phyloP scores from a whole-genome alignment of 2,329 filamentous ascomycete genomes.

The Aciculosporium take region DNA sequence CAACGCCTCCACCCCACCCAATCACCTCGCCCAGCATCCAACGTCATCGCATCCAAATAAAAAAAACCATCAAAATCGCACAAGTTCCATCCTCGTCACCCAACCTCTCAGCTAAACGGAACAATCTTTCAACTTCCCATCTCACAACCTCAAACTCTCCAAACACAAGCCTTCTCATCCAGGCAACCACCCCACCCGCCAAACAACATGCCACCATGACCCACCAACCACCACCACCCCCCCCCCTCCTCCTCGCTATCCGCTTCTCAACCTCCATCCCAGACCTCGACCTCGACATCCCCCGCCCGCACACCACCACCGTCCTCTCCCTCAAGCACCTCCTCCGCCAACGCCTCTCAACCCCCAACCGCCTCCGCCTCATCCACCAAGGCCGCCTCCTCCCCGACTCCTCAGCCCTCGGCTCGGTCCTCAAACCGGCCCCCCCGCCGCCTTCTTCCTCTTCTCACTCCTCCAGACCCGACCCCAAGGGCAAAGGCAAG shows the following conservation, averaged over 20 bases:
- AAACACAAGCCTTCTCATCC: neutral
- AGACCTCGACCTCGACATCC: conserved; percentile 68
- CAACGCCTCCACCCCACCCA: no score
- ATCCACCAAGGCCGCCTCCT: conserved; percentile 85
- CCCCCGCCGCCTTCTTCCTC: conserved; percentile 37
- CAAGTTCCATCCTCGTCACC: conserved; percentile 2
- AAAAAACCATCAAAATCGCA: no score
- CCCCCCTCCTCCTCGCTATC: conserved; percentile 61
- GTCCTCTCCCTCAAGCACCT: conserved; percentile 67
- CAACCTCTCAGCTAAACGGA: no score
- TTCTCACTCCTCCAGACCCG: conserved; percentile 12
- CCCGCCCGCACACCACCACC: conserved; percentile 52
- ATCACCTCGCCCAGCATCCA: no score
- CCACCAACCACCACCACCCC: neutral
- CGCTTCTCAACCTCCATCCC: conserved; percentile 79
- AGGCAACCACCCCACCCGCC: neutral
- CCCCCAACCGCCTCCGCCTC: conserved; percentile 62
- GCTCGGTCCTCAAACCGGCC: conserved; percentile 50
- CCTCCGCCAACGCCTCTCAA: conserved; percentile 59
- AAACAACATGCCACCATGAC: conserved; percentile 7
- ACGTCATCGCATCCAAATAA: no score
- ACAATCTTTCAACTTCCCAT: neutral
- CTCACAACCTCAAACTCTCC: neutral
- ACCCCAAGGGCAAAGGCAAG: conserved; percentile 41
- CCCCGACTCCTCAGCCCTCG: conserved; percentile 55